phyloP scores from a whole-genome alignment of 805 yeast genomes.

The Saccharomycopsis selenospora region DNA sequence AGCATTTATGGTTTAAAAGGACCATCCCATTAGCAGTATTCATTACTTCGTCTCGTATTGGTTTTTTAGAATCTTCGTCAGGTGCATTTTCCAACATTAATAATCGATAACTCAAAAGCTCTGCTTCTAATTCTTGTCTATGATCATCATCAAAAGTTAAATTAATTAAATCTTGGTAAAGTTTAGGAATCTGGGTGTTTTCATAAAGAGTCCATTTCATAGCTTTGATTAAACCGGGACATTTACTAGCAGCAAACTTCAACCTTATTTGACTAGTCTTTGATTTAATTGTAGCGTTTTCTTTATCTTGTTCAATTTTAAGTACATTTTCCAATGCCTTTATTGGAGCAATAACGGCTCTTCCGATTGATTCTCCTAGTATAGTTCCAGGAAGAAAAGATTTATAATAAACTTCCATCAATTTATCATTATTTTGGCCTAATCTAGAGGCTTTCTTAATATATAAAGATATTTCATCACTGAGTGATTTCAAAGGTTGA shows the following conservation, averaged over 20 bases:
- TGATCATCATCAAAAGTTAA: constrained; percentile 51
- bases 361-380: constrained; percentile 46
- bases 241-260: constrained; percentile 38
- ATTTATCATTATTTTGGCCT: constrained; percentile 23
- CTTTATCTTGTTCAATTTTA: constrained; percentile 33
- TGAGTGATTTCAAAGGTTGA: constrained; percentile 30
- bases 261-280: constrained; percentile 41
- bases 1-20: constrained; percentile 51
- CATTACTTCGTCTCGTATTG: constrained; percentile 36
- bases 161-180: constrained; percentile 53
- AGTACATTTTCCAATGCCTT: constrained; percentile 40
- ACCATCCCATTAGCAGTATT: constrained; percentile 68
- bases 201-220: constrained; percentile 38
- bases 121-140: constrained; percentile 54
- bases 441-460: constrained; percentile 29
- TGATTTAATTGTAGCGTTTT: constrained; percentile 35
- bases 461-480: constrained; percentile 39
- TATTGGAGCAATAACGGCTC: constrained; percentile 39
- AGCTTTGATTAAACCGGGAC: constrained; percentile 33
- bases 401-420: constrained; percentile 42
- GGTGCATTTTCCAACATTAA: constrained; percentile 50
- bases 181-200: constrained; percentile 42
- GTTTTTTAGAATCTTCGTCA: constrained; percentile 30
- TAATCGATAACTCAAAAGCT: constrained; percentile 49
- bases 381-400: constrained; percentile 49